Percentiles rank a stretch among this genome's conserved stretches.
Conservation (phyloP, 345 rosid genomes). For the Eucalyptus camaldulensis region DNA sequence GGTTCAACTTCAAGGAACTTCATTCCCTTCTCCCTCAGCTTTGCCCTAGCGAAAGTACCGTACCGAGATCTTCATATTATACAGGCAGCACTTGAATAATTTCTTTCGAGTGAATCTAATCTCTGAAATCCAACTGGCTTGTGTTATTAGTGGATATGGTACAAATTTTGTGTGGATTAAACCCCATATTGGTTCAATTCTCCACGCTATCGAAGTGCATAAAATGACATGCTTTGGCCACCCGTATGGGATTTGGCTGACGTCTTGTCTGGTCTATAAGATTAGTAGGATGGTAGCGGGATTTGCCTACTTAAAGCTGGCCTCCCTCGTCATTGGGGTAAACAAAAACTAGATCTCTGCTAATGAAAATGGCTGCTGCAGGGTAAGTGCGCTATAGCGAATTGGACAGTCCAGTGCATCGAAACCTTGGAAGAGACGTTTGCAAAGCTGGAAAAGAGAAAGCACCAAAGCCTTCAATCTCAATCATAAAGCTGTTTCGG, state of each 20-base stretch:
- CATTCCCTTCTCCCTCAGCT: neutral
- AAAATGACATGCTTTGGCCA: neutral
- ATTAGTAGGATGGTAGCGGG: neutral
- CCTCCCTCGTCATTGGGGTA: neutral
- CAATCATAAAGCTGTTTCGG: neutral
- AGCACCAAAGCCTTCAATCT: neutral
- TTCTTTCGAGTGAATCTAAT: neutral
- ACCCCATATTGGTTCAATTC: neutral
- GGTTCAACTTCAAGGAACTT: neutral
- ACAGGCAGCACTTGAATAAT: neutral
- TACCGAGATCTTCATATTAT: neutral
- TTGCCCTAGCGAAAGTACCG: neutral
- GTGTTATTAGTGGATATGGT: neutral
- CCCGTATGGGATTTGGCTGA: neutral
- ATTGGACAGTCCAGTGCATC: neutral
- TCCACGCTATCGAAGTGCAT: neutral
- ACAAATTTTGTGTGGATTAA: neutral
- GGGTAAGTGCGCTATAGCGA: neutral
- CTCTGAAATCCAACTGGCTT: neutral
- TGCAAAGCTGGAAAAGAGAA: neutral
- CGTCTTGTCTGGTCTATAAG: neutral
- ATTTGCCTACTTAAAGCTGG: neutral
- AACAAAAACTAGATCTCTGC: neutral
- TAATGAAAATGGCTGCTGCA: neutral
- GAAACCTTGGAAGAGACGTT: neutral